A percentile compares a stretch with the other conserved stretches of the same genome.
These are phyloP conservation scores for Penicillium robsamsonii DNA, from an alignment of 495 filamentous ascomycete species.

Conservation along the genomic window DNA sequence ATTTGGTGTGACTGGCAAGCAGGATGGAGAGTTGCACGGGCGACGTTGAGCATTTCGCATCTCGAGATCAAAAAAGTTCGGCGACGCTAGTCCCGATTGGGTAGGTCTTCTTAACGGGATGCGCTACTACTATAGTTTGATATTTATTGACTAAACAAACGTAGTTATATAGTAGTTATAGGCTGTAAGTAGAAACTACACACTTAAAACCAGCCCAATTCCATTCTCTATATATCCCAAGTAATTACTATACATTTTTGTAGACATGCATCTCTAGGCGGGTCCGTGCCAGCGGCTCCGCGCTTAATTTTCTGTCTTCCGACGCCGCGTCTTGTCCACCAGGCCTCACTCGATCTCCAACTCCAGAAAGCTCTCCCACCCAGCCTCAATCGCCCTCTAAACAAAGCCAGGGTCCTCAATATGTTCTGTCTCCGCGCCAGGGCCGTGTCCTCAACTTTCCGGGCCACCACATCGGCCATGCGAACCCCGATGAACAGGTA, in stretches of 20 bases:
- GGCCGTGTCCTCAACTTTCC: constrained; percentile 30
- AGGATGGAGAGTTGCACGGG: constrained; percentile 12
- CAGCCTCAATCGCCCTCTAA: constrained; percentile 2
- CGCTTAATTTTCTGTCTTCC: constrained; percentile 42
- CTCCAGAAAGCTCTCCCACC: constrained; percentile 7
- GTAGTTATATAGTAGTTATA: not conserved
- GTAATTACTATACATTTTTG: not conserved
- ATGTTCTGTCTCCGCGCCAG: constrained; percentile 38
- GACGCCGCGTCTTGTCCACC: constrained; percentile 26
- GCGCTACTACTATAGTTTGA: not conserved
- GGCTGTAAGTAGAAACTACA: not conserved
- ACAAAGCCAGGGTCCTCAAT: constrained; percentile 10
- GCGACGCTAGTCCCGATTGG: constrained; percentile 28
- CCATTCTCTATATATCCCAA: not conserved
- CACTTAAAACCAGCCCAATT: not conserved
- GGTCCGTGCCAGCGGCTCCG: constrained; percentile 39
- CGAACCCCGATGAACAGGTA: constrained; percentile 28
- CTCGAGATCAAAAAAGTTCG: constrained; percentile 29
- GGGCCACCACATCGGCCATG: constrained; percentile 17
- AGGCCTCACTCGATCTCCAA: constrained; percentile 15
- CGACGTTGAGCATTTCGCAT: constrained; percentile 13
- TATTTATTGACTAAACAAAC: not conserved
- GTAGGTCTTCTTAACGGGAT: constrained; percentile 14
- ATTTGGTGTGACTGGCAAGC: constrained; percentile 6
- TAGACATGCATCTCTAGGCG: constrained; percentile 12